phyloP scores from a whole-genome alignment of 345 rosid genomes.

The Limnanthes douglasii region DNA sequence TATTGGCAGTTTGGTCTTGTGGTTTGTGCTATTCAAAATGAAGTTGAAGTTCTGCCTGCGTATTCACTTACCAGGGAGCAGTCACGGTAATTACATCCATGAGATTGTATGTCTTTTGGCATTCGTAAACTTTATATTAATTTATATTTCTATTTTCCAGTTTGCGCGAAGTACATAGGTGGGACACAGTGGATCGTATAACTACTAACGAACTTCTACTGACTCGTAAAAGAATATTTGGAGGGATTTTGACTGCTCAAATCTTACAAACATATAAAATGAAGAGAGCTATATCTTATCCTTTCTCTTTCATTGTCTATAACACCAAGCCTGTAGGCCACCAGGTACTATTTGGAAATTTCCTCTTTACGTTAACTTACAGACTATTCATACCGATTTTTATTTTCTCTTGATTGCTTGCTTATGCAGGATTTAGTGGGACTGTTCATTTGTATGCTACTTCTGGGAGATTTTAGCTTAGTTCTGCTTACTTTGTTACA shows the following conservation, averaged over 20 bases:
- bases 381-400: no score
- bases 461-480: constrained; percentile 48
- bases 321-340: constrained; percentile 53
- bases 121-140: neutral
- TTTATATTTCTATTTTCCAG: constrained; percentile 11
- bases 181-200: constrained; percentile 8
- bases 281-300: constrained; percentile 22
- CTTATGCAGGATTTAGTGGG: constrained; percentile 51
- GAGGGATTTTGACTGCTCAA: constrained; percentile 38
- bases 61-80: constrained; percentile 9
- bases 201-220: constrained; percentile 13
- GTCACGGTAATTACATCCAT: constrained; percentile 16
- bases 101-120: constrained; percentile 1
- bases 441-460: constrained; percentile 36
- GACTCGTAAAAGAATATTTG: constrained; percentile 14
- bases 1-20: constrained; percentile 52
- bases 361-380: neutral
- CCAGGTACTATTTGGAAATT: constrained; percentile 28
- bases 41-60: constrained; percentile 14
- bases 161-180: constrained; percentile 12
- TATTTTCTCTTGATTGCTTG: no score
- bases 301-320: constrained; percentile 26
- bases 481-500: constrained; percentile 60
- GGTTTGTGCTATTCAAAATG: constrained; percentile 15
- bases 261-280: constrained; percentile 27